Evolutionary conservation across 2,329 filamentous ascomycete genomes (phyloP).

Genomic region (Ophiostoma ips): DNA sequence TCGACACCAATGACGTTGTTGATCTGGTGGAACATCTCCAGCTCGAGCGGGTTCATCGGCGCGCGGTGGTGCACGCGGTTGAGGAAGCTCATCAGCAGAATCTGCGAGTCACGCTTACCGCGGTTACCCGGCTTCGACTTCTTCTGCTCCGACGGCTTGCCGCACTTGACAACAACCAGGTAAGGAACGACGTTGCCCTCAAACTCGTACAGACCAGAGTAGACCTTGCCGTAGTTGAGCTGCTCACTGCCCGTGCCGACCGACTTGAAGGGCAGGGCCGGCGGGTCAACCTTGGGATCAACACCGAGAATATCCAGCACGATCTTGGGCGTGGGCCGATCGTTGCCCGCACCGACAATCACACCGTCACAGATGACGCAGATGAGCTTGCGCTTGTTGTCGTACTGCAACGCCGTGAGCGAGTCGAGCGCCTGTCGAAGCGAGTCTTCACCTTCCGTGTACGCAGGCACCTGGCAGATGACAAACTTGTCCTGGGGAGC

Average conservation of each 20-base stretch:
- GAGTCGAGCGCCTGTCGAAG: conserved; percentile 88
- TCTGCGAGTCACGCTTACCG: conserved; percentile 96
- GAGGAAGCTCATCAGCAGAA: conserved; percentile 90
- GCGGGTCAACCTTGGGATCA: conserved; percentile 90
- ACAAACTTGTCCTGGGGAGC: conserved; percentile 95
- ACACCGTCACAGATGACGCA: conserved; percentile 95
- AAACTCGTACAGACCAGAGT: conserved; percentile 92
- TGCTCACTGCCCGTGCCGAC: conserved; percentile 81
- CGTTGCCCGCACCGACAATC: conserved; percentile 91
- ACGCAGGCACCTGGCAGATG: conserved; percentile 94
- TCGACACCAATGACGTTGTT: conserved; percentile 99
- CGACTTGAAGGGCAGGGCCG: conserved; percentile 85
- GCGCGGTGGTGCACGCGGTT: conserved; percentile 92
- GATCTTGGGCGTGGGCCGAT: conserved; percentile 92
- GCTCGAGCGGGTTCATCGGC: conserved; percentile 87
- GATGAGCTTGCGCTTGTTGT: conserved; percentile 96
- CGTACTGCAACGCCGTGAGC: conserved; percentile 84
- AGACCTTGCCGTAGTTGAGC: conserved; percentile 96
- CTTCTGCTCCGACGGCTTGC: conserved; percentile 85
- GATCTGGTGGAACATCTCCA: conserved; percentile 98
- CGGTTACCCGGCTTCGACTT: conserved; percentile 93
- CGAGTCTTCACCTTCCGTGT: conserved; percentile 95
- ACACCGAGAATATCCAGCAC: conserved; percentile 95
- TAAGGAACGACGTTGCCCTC: conserved; percentile 97
- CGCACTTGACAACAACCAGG: conserved; percentile 88